Percentiles rank a stretch among this genome's conserved stretches.
Evolutionary conservation across 1,284 basidiomycete species (phyloP).

Genomic region (Leccinum solheimii): DNA sequence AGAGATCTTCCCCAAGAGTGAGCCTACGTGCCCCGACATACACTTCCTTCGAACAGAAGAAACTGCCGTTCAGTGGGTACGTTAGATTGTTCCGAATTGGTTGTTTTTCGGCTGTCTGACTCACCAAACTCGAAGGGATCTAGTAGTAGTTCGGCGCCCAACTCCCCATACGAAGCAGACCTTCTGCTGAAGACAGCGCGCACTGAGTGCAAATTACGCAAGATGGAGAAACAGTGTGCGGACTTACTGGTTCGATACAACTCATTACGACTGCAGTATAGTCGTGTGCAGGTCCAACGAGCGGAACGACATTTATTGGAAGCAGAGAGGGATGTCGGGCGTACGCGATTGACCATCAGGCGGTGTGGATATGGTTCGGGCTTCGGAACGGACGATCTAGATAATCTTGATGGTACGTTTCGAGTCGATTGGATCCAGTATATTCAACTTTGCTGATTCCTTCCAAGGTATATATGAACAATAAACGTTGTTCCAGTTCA

Average conservation of each 20-base stretch:
- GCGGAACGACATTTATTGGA: not conserved
- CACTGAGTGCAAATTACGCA: not conserved
- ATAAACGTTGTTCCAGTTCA: too few species aligned
- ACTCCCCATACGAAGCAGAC: not conserved
- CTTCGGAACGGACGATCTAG: not conserved
- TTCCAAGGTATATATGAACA: too few species aligned
- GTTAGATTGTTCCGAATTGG: not conserved
- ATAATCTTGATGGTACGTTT: not conserved
- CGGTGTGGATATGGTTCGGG: not conserved
- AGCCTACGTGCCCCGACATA: not conserved
- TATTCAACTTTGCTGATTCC: too few species aligned
- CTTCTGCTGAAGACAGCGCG: not conserved
- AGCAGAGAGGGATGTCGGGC: not conserved
- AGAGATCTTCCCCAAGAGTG: not conserved
- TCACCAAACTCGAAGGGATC: not conserved
- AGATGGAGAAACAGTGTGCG: not conserved
- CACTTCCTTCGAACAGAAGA: not conserved
- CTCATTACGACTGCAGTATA: not conserved
- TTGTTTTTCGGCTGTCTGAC: not conserved
- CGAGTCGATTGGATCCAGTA: not conserved
- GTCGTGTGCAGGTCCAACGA: not conserved
- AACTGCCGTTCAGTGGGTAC: not conserved
- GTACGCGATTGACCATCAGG: not conserved
- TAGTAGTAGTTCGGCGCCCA: not conserved
- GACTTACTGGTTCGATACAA: not conserved